Conservation (phyloP, 305 asterid species). For the Fraxinus floribunda region DNA sequence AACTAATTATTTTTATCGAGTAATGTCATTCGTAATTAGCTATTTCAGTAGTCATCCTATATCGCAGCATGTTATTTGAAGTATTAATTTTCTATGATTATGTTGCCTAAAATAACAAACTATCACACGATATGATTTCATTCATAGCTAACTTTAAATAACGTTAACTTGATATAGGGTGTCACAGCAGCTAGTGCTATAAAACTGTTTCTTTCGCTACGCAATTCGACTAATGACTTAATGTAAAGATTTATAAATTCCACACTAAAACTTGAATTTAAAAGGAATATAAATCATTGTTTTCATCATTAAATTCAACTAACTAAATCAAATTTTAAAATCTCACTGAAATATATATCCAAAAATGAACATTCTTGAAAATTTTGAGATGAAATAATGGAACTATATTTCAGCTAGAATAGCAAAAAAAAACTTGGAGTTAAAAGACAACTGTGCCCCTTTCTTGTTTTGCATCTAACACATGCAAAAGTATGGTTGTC, state of each 20-base stretch:
- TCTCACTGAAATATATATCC: not conserved
- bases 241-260: too few species aligned
- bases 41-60: too few species aligned
- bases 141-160: too few species aligned
- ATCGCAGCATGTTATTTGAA: too few species aligned
- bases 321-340: not conserved
- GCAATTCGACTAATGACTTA: too few species aligned
- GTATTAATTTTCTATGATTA: too few species aligned
- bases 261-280: not conserved
- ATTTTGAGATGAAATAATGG: not conserved
- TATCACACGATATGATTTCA: too few species aligned
- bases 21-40: too few species aligned
- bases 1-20: not conserved
- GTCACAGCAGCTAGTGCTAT: too few species aligned
- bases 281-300: not conserved
- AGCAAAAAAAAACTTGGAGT: conserved; percentile 23
- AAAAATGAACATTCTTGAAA: not conserved
- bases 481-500: conserved; percentile 38
- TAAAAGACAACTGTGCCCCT: conserved; percentile 24
- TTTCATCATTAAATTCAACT: not conserved
- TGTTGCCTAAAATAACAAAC: too few species aligned
- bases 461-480: conserved; percentile 40
- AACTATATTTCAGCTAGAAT: conserved; percentile 26
- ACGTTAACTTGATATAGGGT: too few species aligned
- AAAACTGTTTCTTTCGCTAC: too few species aligned